Percentiles rank a stretch among this genome's conserved stretches.
These are phyloP conservation scores for Pythium insidiosum DNA, from an alignment of 352 stramenopile species.

Conservation along the genomic window DNA sequence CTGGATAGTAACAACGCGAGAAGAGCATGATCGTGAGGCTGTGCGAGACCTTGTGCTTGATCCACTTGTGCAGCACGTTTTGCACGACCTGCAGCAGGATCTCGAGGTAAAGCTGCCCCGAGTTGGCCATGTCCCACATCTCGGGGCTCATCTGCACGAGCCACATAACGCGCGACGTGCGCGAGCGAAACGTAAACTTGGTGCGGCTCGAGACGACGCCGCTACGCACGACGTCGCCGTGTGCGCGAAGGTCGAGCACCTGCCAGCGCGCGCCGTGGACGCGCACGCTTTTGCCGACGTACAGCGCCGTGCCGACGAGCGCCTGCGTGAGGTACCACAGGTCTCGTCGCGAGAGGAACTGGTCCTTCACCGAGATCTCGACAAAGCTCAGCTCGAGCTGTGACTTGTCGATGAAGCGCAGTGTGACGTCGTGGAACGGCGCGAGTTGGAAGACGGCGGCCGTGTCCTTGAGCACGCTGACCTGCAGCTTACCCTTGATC, in stretches of 20 bases:
- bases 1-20: conserved; percentile 80
- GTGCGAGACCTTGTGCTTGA: conserved; percentile 86
- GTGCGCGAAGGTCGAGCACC: conserved; percentile 87
- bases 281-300: conserved; percentile 72
- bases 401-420: conserved; percentile 73
- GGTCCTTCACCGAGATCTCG: conserved; percentile 86
- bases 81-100: conserved; percentile 79
- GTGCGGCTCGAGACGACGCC: conserved; percentile 94
- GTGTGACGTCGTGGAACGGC: conserved; percentile 73
- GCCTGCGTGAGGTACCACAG: conserved; percentile 82
- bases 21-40: conserved; percentile 92
- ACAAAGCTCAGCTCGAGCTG: conserved; percentile 83
- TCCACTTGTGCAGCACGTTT: conserved; percentile 88
- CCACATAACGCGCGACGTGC: conserved; percentile 96
- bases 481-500: conserved; percentile 69
- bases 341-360: conserved; percentile 90
- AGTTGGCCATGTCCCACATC: conserved; percentile 92
- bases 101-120: conserved; percentile 86
- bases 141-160: conserved; percentile 94
- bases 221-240: conserved; percentile 78
- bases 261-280: conserved; percentile 72
- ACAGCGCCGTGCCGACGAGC: conserved; percentile 56
- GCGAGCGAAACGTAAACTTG: conserved; percentile 94
- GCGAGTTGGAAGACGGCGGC: conserved; percentile 62
- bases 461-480: conserved; percentile 80